Conservation (phyloP, 345 rosid genomes). For the Populus ilicifolia region DNA sequence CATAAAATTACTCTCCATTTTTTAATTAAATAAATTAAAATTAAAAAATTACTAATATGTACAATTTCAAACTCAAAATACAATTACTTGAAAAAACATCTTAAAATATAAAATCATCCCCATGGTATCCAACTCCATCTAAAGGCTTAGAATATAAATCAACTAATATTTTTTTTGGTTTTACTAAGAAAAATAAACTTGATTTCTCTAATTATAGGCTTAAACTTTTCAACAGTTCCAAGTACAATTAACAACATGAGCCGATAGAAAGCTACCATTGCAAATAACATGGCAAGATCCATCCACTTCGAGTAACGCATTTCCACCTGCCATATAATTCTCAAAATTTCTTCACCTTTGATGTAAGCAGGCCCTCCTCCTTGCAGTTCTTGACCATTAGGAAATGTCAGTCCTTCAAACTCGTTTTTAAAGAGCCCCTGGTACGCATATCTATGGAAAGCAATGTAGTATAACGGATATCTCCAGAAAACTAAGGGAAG, state of each 20-base stretch:
- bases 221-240: constrained; percentile 5
- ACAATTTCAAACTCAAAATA: too few relatives aligned
- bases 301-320: constrained; percentile 54
- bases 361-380: constrained; percentile 10
- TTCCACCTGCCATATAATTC: constrained; percentile 41
- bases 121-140: neutral
- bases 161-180: neutral
- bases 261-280: constrained; percentile 42
- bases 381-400: neutral
- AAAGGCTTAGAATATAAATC: neutral
- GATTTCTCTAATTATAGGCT: constrained; percentile 4
- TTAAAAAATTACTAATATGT: accelerated
- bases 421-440: constrained; percentile 57
- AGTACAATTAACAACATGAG: constrained; percentile 20
- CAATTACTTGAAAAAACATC: too few relatives aligned
- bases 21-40: too few relatives aligned
- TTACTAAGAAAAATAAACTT: constrained; percentile 1
- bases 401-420: constrained; percentile 33
- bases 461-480: neutral
- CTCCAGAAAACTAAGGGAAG: neutral
- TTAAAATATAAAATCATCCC: too few relatives aligned
- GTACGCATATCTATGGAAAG: constrained; percentile 24
- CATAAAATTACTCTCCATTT: too few relatives aligned
- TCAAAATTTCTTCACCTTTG: constrained; percentile 32
- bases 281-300: constrained; percentile 39